These are phyloP conservation scores for Notholithocarpus densiflorus DNA, from an alignment of 306 rosid genomes.

Conservation along the genomic window DNA sequence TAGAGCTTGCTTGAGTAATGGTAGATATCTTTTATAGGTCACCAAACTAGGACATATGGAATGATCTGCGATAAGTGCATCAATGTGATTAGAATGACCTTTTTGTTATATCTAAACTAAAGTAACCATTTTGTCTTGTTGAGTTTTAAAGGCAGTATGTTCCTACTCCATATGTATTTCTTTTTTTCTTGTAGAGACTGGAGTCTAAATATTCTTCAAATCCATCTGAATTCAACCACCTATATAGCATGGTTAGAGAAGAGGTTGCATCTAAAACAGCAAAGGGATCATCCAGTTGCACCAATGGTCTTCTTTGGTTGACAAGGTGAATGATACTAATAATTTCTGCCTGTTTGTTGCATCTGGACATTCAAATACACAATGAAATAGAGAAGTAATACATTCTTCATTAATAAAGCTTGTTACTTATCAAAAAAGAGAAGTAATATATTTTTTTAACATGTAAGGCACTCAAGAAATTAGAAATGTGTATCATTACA, in stretches of 20 bases:
- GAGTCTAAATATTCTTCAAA: slow-evolving; percentile 61
- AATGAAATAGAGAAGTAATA: not conserved
- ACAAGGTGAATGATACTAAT: slow-evolving; percentile 59
- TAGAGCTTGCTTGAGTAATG: not conserved
- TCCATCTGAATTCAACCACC: slow-evolving; percentile 52
- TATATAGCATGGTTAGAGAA: slow-evolving; percentile 72
- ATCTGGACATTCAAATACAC: slow-evolving; percentile 15
- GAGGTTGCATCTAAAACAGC: slow-evolving; percentile 82
- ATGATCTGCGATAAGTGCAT: not conserved
- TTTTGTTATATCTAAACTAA: not conserved
- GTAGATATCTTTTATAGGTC: not conserved
- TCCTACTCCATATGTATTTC: slow-evolving; percentile 28
- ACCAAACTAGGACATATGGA: not conserved
- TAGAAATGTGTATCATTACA: not conserved
- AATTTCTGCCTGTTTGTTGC: not conserved
- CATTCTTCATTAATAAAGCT: not conserved
- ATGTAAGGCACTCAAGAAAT: not conserved
- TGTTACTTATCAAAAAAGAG: too few relatives aligned
- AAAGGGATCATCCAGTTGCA: slow-evolving; percentile 86
- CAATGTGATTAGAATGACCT: not conserved
- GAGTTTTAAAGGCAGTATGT: not conserved
- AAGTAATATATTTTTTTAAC: not conserved
- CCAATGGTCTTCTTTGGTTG: slow-evolving; percentile 99
- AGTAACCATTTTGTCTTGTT: not conserved
- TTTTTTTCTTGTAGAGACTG: slow-evolving; percentile 68